These are phyloP conservation scores for Schwanniomyces vanrijiae DNA, from an alignment of 805 yeast species.

Conservation along the genomic window DNA sequence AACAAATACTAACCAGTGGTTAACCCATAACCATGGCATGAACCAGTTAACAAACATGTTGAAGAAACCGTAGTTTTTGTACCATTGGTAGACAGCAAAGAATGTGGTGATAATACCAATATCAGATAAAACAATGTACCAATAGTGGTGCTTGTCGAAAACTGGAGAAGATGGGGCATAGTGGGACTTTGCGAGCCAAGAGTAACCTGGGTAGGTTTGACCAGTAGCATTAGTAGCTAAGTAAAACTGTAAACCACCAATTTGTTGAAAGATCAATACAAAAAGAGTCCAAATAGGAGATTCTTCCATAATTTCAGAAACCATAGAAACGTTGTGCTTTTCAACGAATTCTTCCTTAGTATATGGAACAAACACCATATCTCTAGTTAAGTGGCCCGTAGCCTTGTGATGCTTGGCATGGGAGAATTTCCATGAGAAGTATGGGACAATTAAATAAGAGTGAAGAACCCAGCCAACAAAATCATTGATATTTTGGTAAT, in stretches of 20 bases:
- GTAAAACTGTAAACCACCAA: slow-evolving; percentile 55
- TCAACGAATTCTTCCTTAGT: slow-evolving; percentile 47
- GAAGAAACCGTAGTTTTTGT: slow-evolving; percentile 46
- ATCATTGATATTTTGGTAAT: slow-evolving; percentile 53
- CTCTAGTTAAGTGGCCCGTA: slow-evolving; percentile 59
- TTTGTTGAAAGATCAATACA: slow-evolving; percentile 51
- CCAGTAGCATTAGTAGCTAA: slow-evolving; percentile 58
- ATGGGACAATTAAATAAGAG: slow-evolving; percentile 57
- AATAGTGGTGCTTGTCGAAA: slow-evolving; percentile 53
- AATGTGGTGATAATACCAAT: slow-evolving; percentile 50
- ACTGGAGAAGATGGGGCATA: slow-evolving; percentile 56
- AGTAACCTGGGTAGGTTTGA: slow-evolving; percentile 42
- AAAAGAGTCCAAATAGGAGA: slow-evolving; percentile 50
- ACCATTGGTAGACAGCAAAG: slow-evolving; percentile 53
- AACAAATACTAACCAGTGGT: slow-evolving; percentile 66
- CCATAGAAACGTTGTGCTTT: slow-evolving; percentile 26
- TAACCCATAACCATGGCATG: slow-evolving; percentile 57
- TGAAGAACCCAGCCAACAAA: slow-evolving; percentile 61
- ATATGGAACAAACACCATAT: slow-evolving; percentile 60
- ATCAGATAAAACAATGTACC: slow-evolving; percentile 57
- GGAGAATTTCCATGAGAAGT: slow-evolving; percentile 61
- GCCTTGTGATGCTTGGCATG: slow-evolving; percentile 65
- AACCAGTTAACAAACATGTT: slow-evolving; percentile 56
- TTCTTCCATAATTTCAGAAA: slow-evolving; percentile 53
- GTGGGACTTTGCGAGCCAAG: slow-evolving; percentile 47